These are phyloP conservation scores for Wallacemonas collosoma DNA, from an alignment of 208 protist genomes.

Conservation along the genomic window DNA sequence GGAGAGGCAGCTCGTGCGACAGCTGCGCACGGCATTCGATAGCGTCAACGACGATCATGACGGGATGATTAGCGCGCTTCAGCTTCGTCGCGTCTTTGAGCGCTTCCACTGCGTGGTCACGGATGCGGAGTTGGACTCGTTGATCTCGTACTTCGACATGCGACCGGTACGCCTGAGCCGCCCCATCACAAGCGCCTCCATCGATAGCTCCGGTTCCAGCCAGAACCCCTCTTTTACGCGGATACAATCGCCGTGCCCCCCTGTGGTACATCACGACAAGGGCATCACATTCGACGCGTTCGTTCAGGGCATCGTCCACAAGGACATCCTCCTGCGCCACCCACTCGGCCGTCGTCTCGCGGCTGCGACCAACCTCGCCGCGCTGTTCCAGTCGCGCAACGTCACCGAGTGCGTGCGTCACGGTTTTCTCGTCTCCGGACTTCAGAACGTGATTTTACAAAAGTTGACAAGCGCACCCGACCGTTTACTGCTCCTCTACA, in stretches of 20 bases:
- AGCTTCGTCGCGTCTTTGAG: conserved; percentile 74
- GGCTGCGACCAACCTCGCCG: conserved; percentile 76
- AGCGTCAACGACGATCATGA: conserved; percentile 82
- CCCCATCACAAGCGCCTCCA: neutral
- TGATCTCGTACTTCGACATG: conserved; percentile 85
- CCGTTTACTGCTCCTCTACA: conserved; percentile 69
- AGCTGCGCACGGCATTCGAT: conserved; percentile 84
- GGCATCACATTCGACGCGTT: conserved; percentile 87
- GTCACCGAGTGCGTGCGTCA: conserved; percentile 78
- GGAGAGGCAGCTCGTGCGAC: conserved; percentile 74
- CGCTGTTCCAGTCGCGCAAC: conserved; percentile 75
- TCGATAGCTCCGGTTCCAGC: neutral
- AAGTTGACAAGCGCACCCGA: conserved; percentile 63
- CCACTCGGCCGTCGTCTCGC: conserved; percentile 80
- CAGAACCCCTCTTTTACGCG: conserved; percentile 12
- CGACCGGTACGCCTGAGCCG: neutral
- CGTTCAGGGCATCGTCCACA: conserved; percentile 72
- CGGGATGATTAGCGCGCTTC: conserved; percentile 69
- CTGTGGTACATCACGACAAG: conserved; percentile 14
- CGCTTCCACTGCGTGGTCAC: conserved; percentile 53
- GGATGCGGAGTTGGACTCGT: conserved; percentile 63
- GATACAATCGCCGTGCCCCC: neutral
- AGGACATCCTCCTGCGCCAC: conserved; percentile 83
- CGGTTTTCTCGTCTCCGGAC: conserved; percentile 77
- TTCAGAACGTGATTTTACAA: conserved; percentile 59